Evolutionary conservation across 495 filamentous ascomycete genomes (phyloP), one percentile per base, ranked within the genome.

Genomic region (Neurospora sp.): DNA sequence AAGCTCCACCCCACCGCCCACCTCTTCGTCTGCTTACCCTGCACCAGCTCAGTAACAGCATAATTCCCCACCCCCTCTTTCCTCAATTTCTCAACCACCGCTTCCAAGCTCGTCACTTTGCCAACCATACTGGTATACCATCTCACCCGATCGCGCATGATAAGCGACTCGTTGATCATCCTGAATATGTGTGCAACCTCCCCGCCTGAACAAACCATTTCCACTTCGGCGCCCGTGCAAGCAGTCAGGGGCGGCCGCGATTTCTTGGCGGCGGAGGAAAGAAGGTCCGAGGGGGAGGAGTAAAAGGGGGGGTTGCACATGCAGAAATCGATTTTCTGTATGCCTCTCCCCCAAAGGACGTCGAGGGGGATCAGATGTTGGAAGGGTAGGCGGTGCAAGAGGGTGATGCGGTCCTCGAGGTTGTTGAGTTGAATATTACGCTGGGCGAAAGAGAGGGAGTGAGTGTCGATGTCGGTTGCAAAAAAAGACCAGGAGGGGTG

Each of bases 241-340:
- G 89, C 88, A 73, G 92, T 92, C 71, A 88, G 87, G 0, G 96
- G 93, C 1, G 89, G 89, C 4, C 86, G 84, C 9, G 83, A 76
- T 78, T 98, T 98, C 39, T 85, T 80, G 31, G 82, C 75, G 0
- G 93, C 91, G 0, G 90, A 89, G 11, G 0, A 0, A 35, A 83
- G 81, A 81, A 97, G 88, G 42, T 96, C 92, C 14, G 86, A 80
- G 20, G 86, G 83, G 4, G 93, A 94, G 27, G 86, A 76, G 83
- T 97, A 98, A 82, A 99, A 99, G 0, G 96, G 96, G 1, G 96
- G 96, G 76, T 99, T 99, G 81, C 90, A 94, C 89, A 98, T 97
- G 68, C 88, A 90, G 77, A 98, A 98, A 79, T 97, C 92, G 42
- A 97, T 85, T 5, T 3, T 44, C 16, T n/a, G 14, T 18, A 44